These are phyloP conservation scores for Xylaria scruposa DNA, from an alignment of 495 filamentous ascomycete species.

Conservation along the genomic window DNA sequence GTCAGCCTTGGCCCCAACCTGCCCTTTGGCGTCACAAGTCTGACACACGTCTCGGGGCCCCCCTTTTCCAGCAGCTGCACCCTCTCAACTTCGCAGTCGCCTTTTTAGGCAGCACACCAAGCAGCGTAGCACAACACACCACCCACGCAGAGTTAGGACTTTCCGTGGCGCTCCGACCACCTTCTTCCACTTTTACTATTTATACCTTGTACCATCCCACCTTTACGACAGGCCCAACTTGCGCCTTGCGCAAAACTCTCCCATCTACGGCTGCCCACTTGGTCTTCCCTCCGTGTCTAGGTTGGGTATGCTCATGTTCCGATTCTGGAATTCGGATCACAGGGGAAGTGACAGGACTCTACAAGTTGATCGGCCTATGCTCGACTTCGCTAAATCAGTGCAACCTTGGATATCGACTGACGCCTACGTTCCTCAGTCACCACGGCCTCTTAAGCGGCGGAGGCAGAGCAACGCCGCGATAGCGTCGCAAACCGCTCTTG, in stretches of 20 bases:
- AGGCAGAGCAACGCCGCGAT: constrained; percentile 43
- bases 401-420: constrained; percentile 45
- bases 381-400: constrained; percentile 39
- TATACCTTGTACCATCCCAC: not conserved
- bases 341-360: constrained; percentile 55
- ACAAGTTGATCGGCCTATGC: constrained; percentile 44
- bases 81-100: not conserved
- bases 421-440: constrained; percentile 28
- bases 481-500: constrained; percentile 35
- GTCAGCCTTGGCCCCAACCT: constrained; percentile 44
- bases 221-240: constrained; percentile 1
- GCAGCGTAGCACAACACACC: constrained; percentile 9
- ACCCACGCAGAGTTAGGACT: constrained; percentile 4
- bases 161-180: constrained; percentile 28
- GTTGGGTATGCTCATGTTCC: constrained; percentile 53
- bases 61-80: constrained; percentile 20
- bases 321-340: constrained; percentile 57
- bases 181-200: constrained; percentile 1
- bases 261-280: constrained; percentile 11
- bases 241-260: constrained; percentile 31
- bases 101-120: constrained; percentile 22
- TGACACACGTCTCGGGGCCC: constrained; percentile 32
- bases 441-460: constrained; percentile 38
- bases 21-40: constrained; percentile 36
- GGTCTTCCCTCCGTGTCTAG: constrained; percentile 31